Base-by-base conservation (phyloP, 202 grass and related monocot species). In the Zizania palustris region DNA sequence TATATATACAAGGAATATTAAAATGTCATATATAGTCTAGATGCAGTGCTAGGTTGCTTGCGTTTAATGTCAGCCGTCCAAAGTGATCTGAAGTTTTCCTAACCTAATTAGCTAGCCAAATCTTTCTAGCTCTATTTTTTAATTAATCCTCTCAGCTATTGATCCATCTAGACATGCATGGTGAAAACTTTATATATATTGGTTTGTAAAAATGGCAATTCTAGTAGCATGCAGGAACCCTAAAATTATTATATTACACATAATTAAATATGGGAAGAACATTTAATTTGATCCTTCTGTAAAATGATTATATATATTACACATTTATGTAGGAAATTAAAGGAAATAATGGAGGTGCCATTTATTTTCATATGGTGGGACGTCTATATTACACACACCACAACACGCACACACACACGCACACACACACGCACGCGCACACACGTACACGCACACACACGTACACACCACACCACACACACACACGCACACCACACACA, bases 251-350 rank as follows among this genome's bases (percentile, higher is more conserved):
- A 16, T 15, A 7, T 4, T 18, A 69, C 20, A 10, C 9, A 21
- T 21, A 54, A n/a, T n/a, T 13, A 20, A 20, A 62, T n/a, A 43
- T 5, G 14, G 7, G 3, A 34, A 60, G 5, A 49, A 53, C 45
- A 61, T 40, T 83, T 83, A 33, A 61, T 40, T 83, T 83, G 41
- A 69, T 69, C 72, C 63, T 69, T 83, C 63, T n/a, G 34, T 41
- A 67, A n/a, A n/a, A n/a, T n/a, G n/a, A n/a, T n/a, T n/a, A n/a
- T n/a, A n/a, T n/a, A n/a, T n/a, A n/a, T n/a, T n/a, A n/a, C n/a
- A n/a, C n/a, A n/a, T n/a, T n/a, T n/a, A n/a, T n/a, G n/a, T n/a
- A n/a, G n/a, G n/a, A n/a, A n/a, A n/a, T n/a, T n/a, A n/a, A n/a
- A n/a, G n/a, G 49, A 22, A 11, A 16, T 19, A 78, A 12, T 41